Base-by-base conservation (phyloP, 176 grass and related monocot species). In the Oryza brachyantha region DNA sequence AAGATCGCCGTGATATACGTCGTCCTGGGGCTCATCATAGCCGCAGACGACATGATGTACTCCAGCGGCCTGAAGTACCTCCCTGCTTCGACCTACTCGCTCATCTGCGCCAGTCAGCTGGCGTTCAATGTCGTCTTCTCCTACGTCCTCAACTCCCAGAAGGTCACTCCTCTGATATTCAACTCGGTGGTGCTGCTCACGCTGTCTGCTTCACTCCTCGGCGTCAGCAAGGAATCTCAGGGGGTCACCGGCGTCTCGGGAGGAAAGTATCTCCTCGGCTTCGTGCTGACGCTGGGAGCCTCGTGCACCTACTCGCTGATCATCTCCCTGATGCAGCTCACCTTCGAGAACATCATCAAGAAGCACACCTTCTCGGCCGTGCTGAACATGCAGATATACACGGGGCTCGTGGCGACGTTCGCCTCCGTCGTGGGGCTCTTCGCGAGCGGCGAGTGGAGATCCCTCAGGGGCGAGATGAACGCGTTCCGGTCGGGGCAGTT, bases 241-340 rank as follows among this genome's bases (percentile, higher is more conserved):
- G 79, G 64, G 2, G 14, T 61, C 6, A 31, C 52, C 2, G 21
- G 39, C 42, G 34, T 90, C 57, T 54, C 82, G 0, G 38, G 74
- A 22, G 84, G 77, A 5, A 88, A 87, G 31, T 88, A 85, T 38
- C 41, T 75, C 6, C 13, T 87, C n/a, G 89, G 92, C 8, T 90
- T 98, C 73, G 4, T 98, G 45, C 54, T 94, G 84, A 89, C 90
- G 39, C 4, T 92, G 8, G 95, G 91, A 52, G 92, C 95, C 13
- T 90, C 92, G 25, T 86, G 87, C 37, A 80, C 87, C 28, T 94
- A 86, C 74, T 83, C 92, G 13, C 87, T 98, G 13, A 85, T 94
- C 54, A 92, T 98, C 57, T 94, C 92, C 12, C 71, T 94, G 14
- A 98, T 92, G 90, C 86, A 93, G 66, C 83, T 98, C 25, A 73